Conservation (phyloP, 2,329 filamentous ascomycete genomes). For the Diplodia seriata region DNA sequence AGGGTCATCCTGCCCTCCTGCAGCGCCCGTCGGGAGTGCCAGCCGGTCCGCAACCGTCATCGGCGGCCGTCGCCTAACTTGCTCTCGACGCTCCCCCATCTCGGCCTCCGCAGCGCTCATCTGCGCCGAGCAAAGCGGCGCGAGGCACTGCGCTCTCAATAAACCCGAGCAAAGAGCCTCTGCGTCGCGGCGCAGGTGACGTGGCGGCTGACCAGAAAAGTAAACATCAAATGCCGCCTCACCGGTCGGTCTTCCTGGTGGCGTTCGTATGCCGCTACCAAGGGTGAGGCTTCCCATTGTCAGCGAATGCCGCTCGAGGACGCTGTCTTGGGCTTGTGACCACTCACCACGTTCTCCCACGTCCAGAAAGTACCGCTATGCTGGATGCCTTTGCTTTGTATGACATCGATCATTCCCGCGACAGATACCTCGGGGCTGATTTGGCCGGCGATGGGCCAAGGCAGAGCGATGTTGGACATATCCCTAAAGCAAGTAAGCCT, state of each 20-base stretch:
- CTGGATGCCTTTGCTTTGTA: conserved; percentile 56
- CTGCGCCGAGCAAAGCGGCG: not conserved
- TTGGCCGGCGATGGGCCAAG: conserved; percentile 61
- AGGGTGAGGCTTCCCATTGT: conserved; percentile 32
- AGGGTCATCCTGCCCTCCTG: conserved; percentile 20
- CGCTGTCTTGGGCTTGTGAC: conserved; percentile 21
- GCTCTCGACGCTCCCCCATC: not conserved
- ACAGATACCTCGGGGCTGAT: conserved; percentile 60
- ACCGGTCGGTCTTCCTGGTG: not conserved
- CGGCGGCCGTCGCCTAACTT: conserved; percentile 11
- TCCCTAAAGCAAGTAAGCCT: conserved; percentile 46
- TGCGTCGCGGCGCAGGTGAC: conserved; percentile 23
- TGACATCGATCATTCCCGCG: conserved; percentile 58
- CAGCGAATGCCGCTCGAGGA: conserved; percentile 26
- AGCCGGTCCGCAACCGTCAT: conserved; percentile 20
- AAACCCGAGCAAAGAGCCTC: conserved; percentile 6
- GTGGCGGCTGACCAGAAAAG: conserved; percentile 31
- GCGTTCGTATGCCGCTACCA: conserved; percentile 28
- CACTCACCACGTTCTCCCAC: conserved; percentile 59
- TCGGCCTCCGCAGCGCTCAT: conserved; percentile 3
- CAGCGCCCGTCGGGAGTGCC: conserved; percentile 22
- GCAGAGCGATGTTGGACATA: conserved; percentile 60
- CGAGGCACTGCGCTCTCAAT: conserved; percentile 11
- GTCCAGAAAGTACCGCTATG: conserved; percentile 65
- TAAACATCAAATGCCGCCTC: conserved; percentile 5